These are phyloP conservation scores for Coemansia furcata DNA, from an alignment of 192 early-diverging fungal species.

Conservation along the genomic window DNA sequence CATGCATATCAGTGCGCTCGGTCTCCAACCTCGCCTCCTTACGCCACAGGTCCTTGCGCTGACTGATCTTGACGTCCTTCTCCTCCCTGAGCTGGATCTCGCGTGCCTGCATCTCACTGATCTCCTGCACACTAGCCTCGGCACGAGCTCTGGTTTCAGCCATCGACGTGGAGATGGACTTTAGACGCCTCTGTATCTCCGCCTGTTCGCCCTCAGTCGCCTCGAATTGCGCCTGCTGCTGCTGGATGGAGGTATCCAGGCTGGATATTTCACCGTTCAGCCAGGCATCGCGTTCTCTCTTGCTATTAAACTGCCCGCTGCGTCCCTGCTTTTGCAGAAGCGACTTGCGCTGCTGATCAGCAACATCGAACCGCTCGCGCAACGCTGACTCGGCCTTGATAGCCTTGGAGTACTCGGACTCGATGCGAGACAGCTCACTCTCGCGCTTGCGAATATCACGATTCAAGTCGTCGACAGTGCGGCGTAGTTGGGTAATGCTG, in stretches of 20 bases:
- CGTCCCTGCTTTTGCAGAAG: constrained; percentile 88
- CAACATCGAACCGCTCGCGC: constrained; percentile 65
- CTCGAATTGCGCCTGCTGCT: constrained; percentile 58
- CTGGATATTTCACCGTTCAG: constrained; percentile 68
- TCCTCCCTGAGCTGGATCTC: constrained; percentile 43
- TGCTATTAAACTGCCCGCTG: constrained; percentile 69
- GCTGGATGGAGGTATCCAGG: constrained; percentile 54
- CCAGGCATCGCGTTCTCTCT: constrained; percentile 77
- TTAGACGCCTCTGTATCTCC: constrained; percentile 26
- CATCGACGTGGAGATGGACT: constrained; percentile 18
- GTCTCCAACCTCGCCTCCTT: constrained; percentile 76
- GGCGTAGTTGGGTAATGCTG: constrained; percentile 51
- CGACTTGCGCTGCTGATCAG: constrained; percentile 69
- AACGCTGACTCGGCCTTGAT: constrained; percentile 57
- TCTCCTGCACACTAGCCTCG: constrained; percentile 20
- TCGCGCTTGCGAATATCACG: constrained; percentile 52
- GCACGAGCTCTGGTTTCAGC: constrained; percentile 24
- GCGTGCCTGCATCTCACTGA: constrained; percentile 40
- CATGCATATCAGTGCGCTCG: constrained; percentile 62
- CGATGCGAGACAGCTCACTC: constrained; percentile 59
- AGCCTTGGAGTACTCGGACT: constrained; percentile 65
- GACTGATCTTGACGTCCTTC: constrained; percentile 31
- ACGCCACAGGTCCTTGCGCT: constrained; percentile 81
- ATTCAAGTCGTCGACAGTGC: constrained; percentile 27
- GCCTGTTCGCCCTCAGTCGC: constrained; percentile 36